phyloP scores from a whole-genome alignment of 306 rosid species.

The Medicago arabica region DNA sequence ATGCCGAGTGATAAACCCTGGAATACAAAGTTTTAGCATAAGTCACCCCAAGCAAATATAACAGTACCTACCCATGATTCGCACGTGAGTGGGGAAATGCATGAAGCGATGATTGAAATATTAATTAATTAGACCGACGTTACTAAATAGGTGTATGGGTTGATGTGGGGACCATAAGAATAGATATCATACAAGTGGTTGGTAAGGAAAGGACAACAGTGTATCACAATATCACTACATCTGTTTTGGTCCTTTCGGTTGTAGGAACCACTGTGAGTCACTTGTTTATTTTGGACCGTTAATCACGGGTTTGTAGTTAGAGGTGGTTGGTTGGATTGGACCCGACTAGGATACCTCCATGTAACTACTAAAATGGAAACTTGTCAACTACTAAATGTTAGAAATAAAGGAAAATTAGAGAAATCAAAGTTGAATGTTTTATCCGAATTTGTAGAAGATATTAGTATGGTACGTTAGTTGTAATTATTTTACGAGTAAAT shows the following conservation, averaged over 20 bases:
- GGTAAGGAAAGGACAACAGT: conserved; percentile 8
- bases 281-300: conserved; percentile 28
- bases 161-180: conserved; percentile 29
- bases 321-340: conserved; percentile 35
- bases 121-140: conserved; percentile 23
- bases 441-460: no score
- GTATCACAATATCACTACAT: no score
- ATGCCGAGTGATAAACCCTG: no score
- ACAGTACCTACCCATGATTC: no score
- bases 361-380: not conserved
- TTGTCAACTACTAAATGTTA: no score
- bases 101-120: conserved; percentile 19
- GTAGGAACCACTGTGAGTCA: conserved; percentile 17
- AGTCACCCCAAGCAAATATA: no score
- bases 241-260: not conserved
- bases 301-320: conserved; percentile 34
- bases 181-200: conserved; percentile 23
- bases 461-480: no score
- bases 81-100: not conserved
- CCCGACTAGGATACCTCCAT: conserved; percentile 15
- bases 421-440: no score
- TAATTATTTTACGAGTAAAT: no score
- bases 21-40: no score
- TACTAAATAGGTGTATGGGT: not conserved
- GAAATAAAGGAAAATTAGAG: no score